phyloP scores from a whole-genome alignment of 2,329 filamentous ascomycete species.

The Aspergillus pseudotamarii region DNA sequence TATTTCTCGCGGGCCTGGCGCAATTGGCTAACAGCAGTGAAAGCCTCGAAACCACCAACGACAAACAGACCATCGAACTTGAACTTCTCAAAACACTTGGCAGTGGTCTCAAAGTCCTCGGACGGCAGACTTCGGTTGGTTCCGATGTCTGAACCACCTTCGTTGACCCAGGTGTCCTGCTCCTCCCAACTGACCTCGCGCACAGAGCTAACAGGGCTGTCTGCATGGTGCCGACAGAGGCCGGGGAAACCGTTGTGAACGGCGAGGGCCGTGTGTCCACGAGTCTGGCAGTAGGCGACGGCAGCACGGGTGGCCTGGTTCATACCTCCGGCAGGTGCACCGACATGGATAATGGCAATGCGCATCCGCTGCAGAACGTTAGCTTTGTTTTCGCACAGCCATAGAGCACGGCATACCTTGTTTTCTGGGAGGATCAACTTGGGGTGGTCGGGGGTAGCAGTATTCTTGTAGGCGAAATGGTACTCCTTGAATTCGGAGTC shows the following conservation, averaged over 20 bases:
- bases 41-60: slow-evolving; percentile 92
- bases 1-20: slow-evolving; percentile 76
- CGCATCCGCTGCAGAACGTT: slow-evolving; percentile 68
- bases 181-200: slow-evolving; percentile 90
- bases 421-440: slow-evolving; percentile 3
- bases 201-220: slow-evolving; percentile 78
- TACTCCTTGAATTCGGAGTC: slow-evolving; percentile 57
- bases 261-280: slow-evolving; percentile 87
- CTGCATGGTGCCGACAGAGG: slow-evolving; percentile 83
- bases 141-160: slow-evolving; percentile 94
- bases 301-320: slow-evolving; percentile 93
- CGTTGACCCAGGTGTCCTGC: slow-evolving; percentile 91
- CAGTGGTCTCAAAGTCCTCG: slow-evolving; percentile 81
- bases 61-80: slow-evolving; percentile 88
- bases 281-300: slow-evolving; percentile 85
- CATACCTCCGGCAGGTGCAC: slow-evolving; percentile 94
- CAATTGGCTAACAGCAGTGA: slow-evolving; percentile 85
- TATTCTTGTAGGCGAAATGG: slow-evolving; percentile 5
- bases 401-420: not conserved
- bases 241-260: slow-evolving; percentile 97
- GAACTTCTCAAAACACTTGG: slow-evolving; percentile 80
- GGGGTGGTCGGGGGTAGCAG: slow-evolving; percentile 3
- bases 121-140: slow-evolving; percentile 91
- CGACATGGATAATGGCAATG: slow-evolving; percentile 94
- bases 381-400: not conserved